Base-by-base conservation (phyloP, 2,329 filamentous ascomycete species). In the Cercospora zeae-maydis region DNA sequence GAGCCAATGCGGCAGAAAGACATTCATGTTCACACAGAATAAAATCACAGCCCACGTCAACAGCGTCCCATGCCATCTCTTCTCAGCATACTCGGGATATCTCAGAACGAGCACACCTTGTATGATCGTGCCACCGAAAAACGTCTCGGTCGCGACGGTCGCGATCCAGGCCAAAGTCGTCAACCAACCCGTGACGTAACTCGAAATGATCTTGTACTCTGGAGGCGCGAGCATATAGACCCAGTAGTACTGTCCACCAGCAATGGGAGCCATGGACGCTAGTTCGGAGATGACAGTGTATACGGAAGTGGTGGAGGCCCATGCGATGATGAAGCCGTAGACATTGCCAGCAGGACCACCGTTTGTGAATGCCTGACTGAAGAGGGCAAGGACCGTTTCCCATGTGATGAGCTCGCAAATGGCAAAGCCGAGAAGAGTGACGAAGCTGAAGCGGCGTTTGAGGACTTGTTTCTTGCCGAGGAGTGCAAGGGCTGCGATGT, bases 261-360 rank as follows among this genome's bases (percentile, higher is more conserved):
- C 76, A 36, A 80, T 81, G 0, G 79, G 79, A 6, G 79, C 75
- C 75, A 82, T 78, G 4, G 79, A 81, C 0, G 77, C 79, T 36
- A 81, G 68, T 64, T 83, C 80, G 1, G 77, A 78, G 49, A 82
- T 78, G 14, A 79, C 78, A 0, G 77, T 78, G 65, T 81, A 82
- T 3, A 79, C 76, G 0, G 76, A 80, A 59, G 84, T 67, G 0
- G 79, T 83, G 0, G 78, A 80, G 16, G 74, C 68, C 80, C 81
- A 83, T 16, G 81, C 79, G 52, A 84, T 78, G 33, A 84, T 76
- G 72, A 80, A 84, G 53, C 81, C 81, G 66, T 82, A 84, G 9
- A 84, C 70, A 6, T 82, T 72, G 4, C 82, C 81, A 1, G 80
- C 77, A 11, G 81, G 79, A 4, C 79, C 79, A 14, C 79, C 79